Percentiles rank a stretch among this genome's conserved stretches.
Evolutionary conservation across 441 rosid genomes (phyloP).

Genomic region (Pelargonium myrrhifolium): DNA sequence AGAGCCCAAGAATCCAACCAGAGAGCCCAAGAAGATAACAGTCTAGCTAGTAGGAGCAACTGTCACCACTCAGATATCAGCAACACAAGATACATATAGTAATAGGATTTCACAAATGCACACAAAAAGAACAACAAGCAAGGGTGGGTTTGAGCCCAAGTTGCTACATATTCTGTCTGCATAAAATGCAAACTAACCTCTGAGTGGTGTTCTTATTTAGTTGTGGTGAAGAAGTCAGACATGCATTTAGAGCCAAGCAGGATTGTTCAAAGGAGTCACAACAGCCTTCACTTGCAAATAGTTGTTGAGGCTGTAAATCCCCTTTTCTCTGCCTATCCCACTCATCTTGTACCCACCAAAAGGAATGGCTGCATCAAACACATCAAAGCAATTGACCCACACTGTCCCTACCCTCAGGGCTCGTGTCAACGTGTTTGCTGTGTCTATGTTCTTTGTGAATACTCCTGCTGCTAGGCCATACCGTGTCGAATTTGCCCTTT

Average conservation of each 20-base stretch:
- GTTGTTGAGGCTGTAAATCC: constrained; percentile 51
- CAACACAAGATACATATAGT: too few relatives aligned
- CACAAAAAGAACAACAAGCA: too few relatives aligned
- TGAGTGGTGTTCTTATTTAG: too few relatives aligned
- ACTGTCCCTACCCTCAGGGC: constrained; percentile 53
- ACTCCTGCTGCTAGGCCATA: constrained; percentile 65
- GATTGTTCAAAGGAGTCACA: constrained; percentile 59
- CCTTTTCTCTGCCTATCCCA: constrained; percentile 67
- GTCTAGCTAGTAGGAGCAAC: too few relatives aligned
- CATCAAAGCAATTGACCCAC: constrained; percentile 62
- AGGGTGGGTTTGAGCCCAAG: too few relatives aligned
- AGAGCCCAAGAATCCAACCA: too few relatives aligned
- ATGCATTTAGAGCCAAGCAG: constrained; percentile 50
- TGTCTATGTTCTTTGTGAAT: constrained; percentile 55
- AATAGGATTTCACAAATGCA: too few relatives aligned
- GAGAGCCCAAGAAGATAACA: too few relatives aligned
- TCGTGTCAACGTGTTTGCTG: constrained; percentile 49
- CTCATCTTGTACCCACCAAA: constrained; percentile 86
- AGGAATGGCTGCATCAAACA: constrained; percentile 55
- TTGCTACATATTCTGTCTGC: too few relatives aligned
- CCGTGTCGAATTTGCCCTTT: constrained; percentile 20
- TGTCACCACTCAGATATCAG: too few relatives aligned
- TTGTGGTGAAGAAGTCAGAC: too few relatives aligned
- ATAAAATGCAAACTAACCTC: too few relatives aligned
- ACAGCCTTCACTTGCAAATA: constrained; percentile 81